Evolutionary conservation across 345 rosid species (phyloP).

Genomic region (Schrenkiella parvula): DNA sequence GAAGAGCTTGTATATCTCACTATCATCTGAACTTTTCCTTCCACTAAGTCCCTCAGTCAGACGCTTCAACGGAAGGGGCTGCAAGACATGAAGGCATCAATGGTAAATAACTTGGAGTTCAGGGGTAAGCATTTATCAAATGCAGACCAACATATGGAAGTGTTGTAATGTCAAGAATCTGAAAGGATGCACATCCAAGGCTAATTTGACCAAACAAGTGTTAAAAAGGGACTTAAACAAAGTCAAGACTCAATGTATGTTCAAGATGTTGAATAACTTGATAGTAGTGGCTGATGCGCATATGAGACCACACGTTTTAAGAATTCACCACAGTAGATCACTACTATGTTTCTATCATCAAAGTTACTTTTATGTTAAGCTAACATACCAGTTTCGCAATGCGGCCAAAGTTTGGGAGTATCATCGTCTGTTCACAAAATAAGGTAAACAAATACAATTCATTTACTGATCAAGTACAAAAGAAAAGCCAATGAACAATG

Average conservation of each 20-base stretch:
- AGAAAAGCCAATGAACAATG: background rate
- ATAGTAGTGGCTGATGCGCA: background rate
- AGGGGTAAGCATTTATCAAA: background rate
- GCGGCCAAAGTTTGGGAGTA: constrained; percentile 87
- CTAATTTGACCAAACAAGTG: background rate
- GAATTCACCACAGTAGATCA: background rate
- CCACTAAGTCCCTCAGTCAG: constrained; percentile 82
- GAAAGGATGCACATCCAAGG: background rate
- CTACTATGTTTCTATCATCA: background rate
- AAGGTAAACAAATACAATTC: background rate
- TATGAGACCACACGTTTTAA: background rate
- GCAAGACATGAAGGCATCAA: constrained; percentile 27
- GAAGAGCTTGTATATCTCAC: constrained; percentile 71
- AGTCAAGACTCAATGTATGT: background rate
- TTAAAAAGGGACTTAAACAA: background rate
- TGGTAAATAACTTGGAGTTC: background rate
- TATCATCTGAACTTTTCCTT: constrained; percentile 55
- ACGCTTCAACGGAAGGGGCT: constrained; percentile 85
- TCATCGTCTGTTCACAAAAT: constrained; percentile 66
- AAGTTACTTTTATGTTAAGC: background rate
- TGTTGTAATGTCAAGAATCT: background rate
- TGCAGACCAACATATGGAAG: background rate
- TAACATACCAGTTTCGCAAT: constrained; percentile 78
- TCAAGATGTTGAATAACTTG: background rate
- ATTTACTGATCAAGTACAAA: background rate